These are phyloP conservation scores for Neoboletus magnificus DNA, from an alignment of 768 basidiomycete genomes.

Conservation along the genomic window DNA sequence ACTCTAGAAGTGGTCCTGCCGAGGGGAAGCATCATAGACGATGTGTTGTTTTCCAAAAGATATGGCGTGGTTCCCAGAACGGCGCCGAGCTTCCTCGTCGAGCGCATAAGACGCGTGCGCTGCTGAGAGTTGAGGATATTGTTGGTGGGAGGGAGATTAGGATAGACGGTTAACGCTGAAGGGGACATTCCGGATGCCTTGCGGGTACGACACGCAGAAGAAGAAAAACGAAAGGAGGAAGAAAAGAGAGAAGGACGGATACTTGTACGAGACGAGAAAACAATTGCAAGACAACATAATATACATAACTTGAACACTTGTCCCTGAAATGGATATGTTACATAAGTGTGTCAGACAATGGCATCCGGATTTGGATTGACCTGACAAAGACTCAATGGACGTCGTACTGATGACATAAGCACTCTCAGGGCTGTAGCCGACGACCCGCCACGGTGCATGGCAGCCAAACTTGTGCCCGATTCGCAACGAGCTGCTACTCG, in stretches of 20 bases:
- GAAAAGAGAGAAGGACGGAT: background rate
- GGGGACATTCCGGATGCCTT: conserved; percentile 23
- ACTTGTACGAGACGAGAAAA: conserved; percentile 3
- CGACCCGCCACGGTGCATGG: background rate
- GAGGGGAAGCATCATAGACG: conserved; percentile 23
- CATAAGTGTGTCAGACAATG: conserved; percentile 7
- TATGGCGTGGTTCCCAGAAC: conserved; percentile 37
- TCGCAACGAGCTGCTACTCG: too few species aligned
- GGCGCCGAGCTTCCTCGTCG: conserved; percentile 36
- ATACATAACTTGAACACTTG: conserved; percentile 5
- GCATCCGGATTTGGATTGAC: background rate
- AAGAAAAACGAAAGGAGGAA: background rate
- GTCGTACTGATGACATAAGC: too few species aligned
- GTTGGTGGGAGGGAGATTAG: conserved; percentile 34
- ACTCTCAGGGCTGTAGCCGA: background rate
- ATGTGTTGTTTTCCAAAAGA: conserved; percentile 28
- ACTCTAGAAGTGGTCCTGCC: conserved; percentile 15
- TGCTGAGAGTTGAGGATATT: conserved; percentile 31
- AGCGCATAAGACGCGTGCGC: conserved; percentile 36
- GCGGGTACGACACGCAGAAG: background rate
- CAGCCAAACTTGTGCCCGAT: too few species aligned
- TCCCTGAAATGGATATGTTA: conserved; percentile 14
- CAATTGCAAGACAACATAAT: conserved; percentile 4
- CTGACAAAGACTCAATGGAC: too few species aligned
- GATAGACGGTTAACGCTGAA: conserved; percentile 12